These are phyloP conservation scores for Botrytis cinerea DNA, from an alignment of 2,329 filamentous ascomycete species.

Conservation along the genomic window DNA sequence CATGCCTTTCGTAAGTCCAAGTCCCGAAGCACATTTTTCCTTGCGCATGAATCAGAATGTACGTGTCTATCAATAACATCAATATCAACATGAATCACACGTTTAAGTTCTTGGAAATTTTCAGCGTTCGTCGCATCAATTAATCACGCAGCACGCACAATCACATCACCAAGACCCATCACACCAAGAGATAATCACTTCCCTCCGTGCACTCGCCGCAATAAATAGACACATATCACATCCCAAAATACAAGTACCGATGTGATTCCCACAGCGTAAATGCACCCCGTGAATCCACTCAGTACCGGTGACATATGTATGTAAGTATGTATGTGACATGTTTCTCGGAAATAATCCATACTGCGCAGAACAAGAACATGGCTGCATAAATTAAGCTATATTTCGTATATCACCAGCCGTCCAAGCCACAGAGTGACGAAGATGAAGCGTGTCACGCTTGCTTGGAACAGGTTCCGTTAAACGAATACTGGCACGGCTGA, in stretches of 20 bases:
- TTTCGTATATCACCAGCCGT: background rate
- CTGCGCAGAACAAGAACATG: background rate
- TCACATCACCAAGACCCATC: slow-evolving; percentile 3
- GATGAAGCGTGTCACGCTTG: background rate
- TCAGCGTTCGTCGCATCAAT: background rate
- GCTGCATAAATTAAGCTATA: background rate
- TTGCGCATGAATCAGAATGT: background rate
- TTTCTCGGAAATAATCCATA: background rate
- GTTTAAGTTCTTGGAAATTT: background rate
- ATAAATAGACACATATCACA: background rate
- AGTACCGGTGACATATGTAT: background rate
- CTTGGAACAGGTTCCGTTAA: background rate
- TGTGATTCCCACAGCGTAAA: background rate
- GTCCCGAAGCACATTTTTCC: background rate
- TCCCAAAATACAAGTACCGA: background rate
- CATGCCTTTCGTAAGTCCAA: background rate
- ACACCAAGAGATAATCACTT: background rate
- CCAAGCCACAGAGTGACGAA: background rate
- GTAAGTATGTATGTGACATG: background rate
- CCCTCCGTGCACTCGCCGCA: background rate
- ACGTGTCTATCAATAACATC: background rate
- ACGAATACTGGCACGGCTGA: background rate
- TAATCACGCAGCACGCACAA: background rate
- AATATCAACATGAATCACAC: background rate
- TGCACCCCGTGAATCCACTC: slow-evolving; percentile 5